A percentile compares a stretch with the other conserved stretches of the same genome.
phyloP scores from a whole-genome alignment of 257 asterid species.

The Henckelia pumila region DNA sequence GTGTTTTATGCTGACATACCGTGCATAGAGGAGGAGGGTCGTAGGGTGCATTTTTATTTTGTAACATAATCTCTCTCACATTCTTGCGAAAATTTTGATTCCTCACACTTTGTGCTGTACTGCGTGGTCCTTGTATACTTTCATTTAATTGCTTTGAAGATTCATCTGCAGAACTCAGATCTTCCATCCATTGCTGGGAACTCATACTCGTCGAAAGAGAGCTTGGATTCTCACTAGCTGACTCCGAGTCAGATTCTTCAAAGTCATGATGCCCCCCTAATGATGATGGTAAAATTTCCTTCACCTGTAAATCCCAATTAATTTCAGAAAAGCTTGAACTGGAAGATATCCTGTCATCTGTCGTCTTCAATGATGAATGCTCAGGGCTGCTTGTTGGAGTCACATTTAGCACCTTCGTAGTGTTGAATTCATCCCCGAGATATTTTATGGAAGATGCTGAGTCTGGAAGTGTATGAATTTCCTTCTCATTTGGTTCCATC shows the following conservation, averaged over 20 bases:
- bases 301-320: conserved; percentile 47
- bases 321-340: conserved; percentile 53
- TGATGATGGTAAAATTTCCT: conserved; percentile 26
- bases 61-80: conserved; percentile 55
- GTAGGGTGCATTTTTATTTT: conserved; percentile 38
- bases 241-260: conserved; percentile 50
- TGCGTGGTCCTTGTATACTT: conserved; percentile 30
- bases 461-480: conserved; percentile 22
- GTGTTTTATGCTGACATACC: conserved; percentile 70
- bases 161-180: conserved; percentile 50
- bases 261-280: conserved; percentile 21
- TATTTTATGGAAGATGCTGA: conserved; percentile 27
- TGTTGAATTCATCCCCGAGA: conserved; percentile 26
- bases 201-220: conserved; percentile 51
- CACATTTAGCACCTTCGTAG: conserved; percentile 67
- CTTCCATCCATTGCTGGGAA: conserved; percentile 56
- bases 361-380: conserved; percentile 36
- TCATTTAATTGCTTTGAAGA: conserved; percentile 36
- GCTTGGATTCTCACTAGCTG: conserved; percentile 53
- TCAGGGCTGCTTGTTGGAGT: conserved; percentile 87
- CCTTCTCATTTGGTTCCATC: conserved; percentile 37
- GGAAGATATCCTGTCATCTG: conserved; percentile 48
- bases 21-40: conserved; percentile 92
- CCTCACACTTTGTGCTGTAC: conserved; percentile 28
- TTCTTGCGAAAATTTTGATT: conserved; percentile 33